A percentile compares a stretch with the other conserved stretches of the same genome.
Evolutionary conservation across 768 basidiomycete species (phyloP).

Genomic region (Boletus eberwhitei): DNA sequence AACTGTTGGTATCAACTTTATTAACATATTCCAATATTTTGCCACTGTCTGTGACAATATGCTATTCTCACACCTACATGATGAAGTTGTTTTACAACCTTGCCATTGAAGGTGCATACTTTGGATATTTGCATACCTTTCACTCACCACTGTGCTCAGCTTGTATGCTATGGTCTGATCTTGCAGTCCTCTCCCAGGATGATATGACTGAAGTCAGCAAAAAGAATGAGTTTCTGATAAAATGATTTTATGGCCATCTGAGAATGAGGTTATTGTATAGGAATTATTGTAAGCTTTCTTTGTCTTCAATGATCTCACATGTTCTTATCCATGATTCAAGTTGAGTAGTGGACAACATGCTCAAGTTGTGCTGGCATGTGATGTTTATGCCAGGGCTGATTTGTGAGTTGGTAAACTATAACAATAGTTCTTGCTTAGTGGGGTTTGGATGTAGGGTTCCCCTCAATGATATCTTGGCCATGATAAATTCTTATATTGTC

Average conservation of each 20-base stretch:
- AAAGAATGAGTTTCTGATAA: constrained; percentile 45
- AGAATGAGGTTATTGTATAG: constrained; percentile 19
- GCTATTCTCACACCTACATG: constrained; percentile 84
- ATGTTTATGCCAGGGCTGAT: too few species aligned
- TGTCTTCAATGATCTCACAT: constrained; percentile 5
- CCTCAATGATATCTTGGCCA: too few species aligned
- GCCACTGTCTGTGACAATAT: constrained; percentile 89
- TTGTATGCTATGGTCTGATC: constrained; percentile 81
- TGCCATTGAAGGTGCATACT: constrained; percentile 65
- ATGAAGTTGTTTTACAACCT: constrained; percentile 79
- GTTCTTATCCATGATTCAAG: too few species aligned
- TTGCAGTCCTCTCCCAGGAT: constrained; percentile 75
- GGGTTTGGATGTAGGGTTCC: too few species aligned
- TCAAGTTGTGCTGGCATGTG: too few species aligned
- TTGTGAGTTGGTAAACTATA: too few species aligned
- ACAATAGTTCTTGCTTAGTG: too few species aligned
- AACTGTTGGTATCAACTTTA: neutral
- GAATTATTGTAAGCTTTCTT: constrained; percentile 51
- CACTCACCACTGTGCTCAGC: constrained; percentile 37
- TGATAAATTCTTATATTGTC: too few species aligned
- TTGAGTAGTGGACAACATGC: too few species aligned
- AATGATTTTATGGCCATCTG: neutral
- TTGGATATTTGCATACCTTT: neutral
- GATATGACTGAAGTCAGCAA: constrained; percentile 86
- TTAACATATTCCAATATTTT: constrained; percentile 54